Percentiles rank a stretch among this genome's conserved stretches.
phyloP scores from a whole-genome alignment of 176 grass and related monocot genomes.

The Themeda triandra region DNA sequence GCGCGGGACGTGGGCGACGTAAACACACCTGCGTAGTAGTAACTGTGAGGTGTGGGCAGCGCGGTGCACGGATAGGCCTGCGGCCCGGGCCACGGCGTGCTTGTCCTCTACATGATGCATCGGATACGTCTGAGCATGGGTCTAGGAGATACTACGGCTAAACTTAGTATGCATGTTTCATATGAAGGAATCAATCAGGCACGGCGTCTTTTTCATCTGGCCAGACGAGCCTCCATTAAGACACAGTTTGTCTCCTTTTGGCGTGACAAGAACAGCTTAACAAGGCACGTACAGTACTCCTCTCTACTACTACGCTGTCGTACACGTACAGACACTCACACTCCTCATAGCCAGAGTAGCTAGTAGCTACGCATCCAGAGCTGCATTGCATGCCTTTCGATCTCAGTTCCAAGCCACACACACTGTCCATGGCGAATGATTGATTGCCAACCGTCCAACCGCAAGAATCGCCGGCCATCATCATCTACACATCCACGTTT shows the following conservation, averaged over 20 bases:
- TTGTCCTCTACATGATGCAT: too few relatives aligned
- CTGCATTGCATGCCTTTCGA: background rate
- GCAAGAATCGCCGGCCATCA: background rate
- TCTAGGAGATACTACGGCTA: too few relatives aligned
- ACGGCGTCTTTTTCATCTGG: background rate
- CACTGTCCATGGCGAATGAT: background rate
- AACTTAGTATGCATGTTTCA: background rate
- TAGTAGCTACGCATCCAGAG: background rate
- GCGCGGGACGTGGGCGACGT: background rate
- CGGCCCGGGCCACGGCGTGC: too few relatives aligned
- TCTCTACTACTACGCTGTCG: too few relatives aligned
- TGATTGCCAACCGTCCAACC: background rate
- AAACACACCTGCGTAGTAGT: too few relatives aligned
- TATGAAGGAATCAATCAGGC: background rate
- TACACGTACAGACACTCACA: background rate
- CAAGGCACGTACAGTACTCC: background rate
- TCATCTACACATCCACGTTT: background rate
- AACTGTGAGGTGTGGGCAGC: too few relatives aligned
- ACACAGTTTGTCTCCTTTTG: background rate
- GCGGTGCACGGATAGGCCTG: too few relatives aligned
- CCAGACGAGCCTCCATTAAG: background rate
- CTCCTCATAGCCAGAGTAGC: too few relatives aligned
- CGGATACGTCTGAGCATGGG: too few relatives aligned
- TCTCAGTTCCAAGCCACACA: too few relatives aligned
- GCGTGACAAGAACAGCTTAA: background rate